Base-by-base conservation (phyloP, 768 basidiomycete species). In the Leccinum uliginosum region DNA sequence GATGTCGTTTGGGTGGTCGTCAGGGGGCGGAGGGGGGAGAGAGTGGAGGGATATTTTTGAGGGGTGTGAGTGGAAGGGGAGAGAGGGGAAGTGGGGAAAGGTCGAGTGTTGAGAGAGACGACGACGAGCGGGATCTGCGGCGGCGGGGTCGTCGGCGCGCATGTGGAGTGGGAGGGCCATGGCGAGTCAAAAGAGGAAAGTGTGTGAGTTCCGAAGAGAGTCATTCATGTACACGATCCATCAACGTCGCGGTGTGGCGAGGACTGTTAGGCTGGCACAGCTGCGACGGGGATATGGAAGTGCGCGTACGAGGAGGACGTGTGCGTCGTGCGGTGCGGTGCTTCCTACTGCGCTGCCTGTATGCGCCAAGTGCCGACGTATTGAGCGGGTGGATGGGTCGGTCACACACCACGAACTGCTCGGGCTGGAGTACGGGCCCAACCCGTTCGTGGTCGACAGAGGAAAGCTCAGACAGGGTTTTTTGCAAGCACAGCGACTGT, bases 371-470 rank as follows among this genome's bases (percentile, higher is more conserved):
- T 96, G 93, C 73, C 79, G 79, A 65, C 78, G 78, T 54, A 87
- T 95, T 53, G 78, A 81, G 17, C 74, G 77, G 11, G 66, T 93
- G 32, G 80, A 86, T 1, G 64, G 76, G 8, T 73, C 79, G 19
- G 71, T 80, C 55, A 77, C 83, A 14, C 84, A 85, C 68, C 84
- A 91, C 69, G 82, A 85, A 38, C 70, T 94, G 43, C 80, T 96
- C 52, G 83, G 79, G 26, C 72, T 91, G 38, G 76, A 85, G 0
- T 76, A 80, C 34, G 74, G 75, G 17, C 80, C 83, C 0, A 89
- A 89, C 67, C 86, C 86, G 8, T 96, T 92, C 72, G 70, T 77
- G 15, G 72, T 98, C 44, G 84, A 93, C 66, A 64, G 79, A 15
- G 64, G 72, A 1, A 73, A 78, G 19, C 73, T 97, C 57, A 86